Evolutionary conservation across 2,329 filamentous ascomycete species (phyloP), one percentile per base, ranked within the genome.

Genomic region (Gyromitra esculenta): DNA sequence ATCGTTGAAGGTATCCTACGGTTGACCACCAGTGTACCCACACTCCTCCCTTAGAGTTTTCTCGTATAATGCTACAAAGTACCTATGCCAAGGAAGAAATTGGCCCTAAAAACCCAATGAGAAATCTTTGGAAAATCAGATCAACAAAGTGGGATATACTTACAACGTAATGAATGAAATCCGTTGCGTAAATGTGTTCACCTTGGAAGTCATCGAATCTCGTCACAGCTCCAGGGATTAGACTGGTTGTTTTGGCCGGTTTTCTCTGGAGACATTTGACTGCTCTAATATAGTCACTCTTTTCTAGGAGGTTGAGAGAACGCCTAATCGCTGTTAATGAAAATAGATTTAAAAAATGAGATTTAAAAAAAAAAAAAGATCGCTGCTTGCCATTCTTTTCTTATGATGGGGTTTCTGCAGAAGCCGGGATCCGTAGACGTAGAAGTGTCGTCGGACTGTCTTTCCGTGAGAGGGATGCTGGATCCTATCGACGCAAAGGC

Each of bases 41-140:
- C 86, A 87, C 67, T 85, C 83, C 1, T 84, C 79, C 57, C 82
- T 81, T 3, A 87, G 82, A 13, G 52, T 8, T 4, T 71, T 80
- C 76, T 87, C 85, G 73, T 84, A 86, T 15, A 84, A 80, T 69
- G 81, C 83, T 56, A 84, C 81, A 78, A 83, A 85, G 75, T 84
- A 84, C 52, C 85, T 83, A 74, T 86, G 85, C 84, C 85, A 85
- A 35, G 83, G 82, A 50, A 86, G 80, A 79, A 86, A 85, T 77
- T 81, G 81, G 11, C 81, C 80, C 68, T 72, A n/a, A 5, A n/a
- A 43, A 48, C 41, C 21, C 3, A 7, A 37, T 62, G 7, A 75
- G 50, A 65, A 31, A 50, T 11, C 15, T n/a, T 0, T 43, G 7
- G 59, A 50, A 60, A 45, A 59, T n/a, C 31, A 18, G 18, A 25